A percentile compares a stretch with the other conserved stretches of the same genome.
Evolutionary conservation across 83 land plant species (phyloP).

Genomic region (Thuja plicata): DNA sequence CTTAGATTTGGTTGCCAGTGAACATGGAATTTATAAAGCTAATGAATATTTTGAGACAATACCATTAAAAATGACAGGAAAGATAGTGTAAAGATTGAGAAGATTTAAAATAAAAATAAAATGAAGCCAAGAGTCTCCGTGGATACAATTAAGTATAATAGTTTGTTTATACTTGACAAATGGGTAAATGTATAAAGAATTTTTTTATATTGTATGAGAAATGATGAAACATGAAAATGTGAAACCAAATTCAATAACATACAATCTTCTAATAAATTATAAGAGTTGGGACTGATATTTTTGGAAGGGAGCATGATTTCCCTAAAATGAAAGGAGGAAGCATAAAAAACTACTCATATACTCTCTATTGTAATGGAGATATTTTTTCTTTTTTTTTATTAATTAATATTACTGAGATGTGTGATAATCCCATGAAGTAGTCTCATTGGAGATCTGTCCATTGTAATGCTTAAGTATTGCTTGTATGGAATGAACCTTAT

Average conservation of each 20-base stretch:
- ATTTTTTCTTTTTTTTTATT: no score
- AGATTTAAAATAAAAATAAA: conserved; percentile 32
- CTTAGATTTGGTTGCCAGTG: conserved; percentile 52
- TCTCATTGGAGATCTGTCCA: no score
- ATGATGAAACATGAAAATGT: conserved; percentile 60
- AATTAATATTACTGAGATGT: no score
- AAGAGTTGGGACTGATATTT: conserved; percentile 42
- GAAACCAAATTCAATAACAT: conserved; percentile 41
- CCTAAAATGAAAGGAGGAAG: conserved; percentile 53
- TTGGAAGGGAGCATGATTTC: conserved; percentile 49
- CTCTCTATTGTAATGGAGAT: no score
- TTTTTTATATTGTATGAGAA: conserved; percentile 31
- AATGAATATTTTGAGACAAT: conserved; percentile 38
- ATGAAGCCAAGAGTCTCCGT: conserved; percentile 42
- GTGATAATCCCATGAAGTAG: no score
- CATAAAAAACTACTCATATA: neutral
- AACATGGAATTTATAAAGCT: conserved; percentile 36
- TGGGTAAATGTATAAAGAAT: conserved; percentile 35
- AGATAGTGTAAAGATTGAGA: no score
- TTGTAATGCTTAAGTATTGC: no score
- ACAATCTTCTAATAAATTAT: conserved; percentile 37
- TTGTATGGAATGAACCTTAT: no score
- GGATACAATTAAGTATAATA: conserved; percentile 41
- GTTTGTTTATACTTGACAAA: conserved; percentile 41
- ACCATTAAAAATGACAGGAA: no score